Evolutionary conservation across 169 alveolate species (phyloP), one percentile per base, ranked within the genome.

Genomic region (Ichthyophthirius multifiliis): DNA sequence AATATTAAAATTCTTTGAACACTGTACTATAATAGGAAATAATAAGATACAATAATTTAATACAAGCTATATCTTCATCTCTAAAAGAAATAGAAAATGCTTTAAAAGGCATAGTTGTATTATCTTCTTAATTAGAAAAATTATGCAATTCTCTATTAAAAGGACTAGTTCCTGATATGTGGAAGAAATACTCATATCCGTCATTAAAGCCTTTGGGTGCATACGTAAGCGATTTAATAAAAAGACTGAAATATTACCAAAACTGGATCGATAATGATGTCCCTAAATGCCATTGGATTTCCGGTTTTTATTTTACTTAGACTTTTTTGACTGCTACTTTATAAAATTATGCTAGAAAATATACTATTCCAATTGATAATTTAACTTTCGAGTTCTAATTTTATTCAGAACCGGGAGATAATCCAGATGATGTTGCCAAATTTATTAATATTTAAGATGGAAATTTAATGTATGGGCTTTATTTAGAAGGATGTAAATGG

Each of bases 401-500:
- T 44, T 37, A 71, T 37, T 80, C 75, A n/a, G 89, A 87, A 18
- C 85, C 83, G 2, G 79, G 87, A 3, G 86, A 84, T 34, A 77
- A 84, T 74, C 67, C 44, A 1, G 6, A 77, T 2, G 83, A 73
- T 30, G 65, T 34, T 9, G 83, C 74, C 48, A 35, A 48, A 45
- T 75, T 44, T 18, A 76, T 73, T 20, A 75, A 83, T 27, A 90
- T 91, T 0, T 87, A 82, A 65, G 90, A 91, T 89, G 95, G 95
- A 4, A 90, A 85, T 27, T 83, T 83, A 43, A 84, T 91, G 32
- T 84, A 86, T 91, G 95, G 95, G 30, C 65, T 91, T 5, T 90
- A 84, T 55, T 62, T 91, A 18, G 95, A 91, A 86, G 95, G 95
- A 39, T 91, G 92, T 43, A 76, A 83, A 48, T 91, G 94, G 95